A percentile compares a stretch with the other conserved stretches of the same genome.
These are phyloP conservation scores for Pichia norvegensis DNA, from an alignment of 1,139 yeast species.

Conservation along the genomic window DNA sequence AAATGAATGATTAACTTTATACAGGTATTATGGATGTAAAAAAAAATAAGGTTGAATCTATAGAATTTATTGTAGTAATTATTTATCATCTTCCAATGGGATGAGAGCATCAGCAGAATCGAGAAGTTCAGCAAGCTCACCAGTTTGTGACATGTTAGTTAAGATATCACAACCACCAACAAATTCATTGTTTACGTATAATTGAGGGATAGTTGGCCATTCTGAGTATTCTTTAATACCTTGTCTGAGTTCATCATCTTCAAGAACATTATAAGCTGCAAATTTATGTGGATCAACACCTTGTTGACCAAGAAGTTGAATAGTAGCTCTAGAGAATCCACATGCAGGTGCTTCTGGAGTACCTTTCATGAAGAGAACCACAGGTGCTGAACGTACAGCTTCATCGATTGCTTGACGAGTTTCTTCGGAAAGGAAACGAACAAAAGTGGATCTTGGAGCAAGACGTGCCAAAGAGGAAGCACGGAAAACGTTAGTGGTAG, in stretches of 20 bases:
- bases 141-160: conserved; percentile 82
- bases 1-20: no score
- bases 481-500: neutral
- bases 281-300: conserved; percentile 95
- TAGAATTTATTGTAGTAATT: neutral
- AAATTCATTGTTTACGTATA: conserved; percentile 70
- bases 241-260: conserved; percentile 83
- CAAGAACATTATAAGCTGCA: conserved; percentile 95
- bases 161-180: conserved; percentile 97
- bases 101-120: conserved; percentile 75
- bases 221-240: conserved; percentile 93
- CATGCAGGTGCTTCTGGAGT: conserved; percentile 98
- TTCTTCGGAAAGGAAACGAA: conserved; percentile 65
- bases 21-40: neutral
- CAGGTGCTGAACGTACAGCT: conserved; percentile 85
- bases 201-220: conserved; percentile 85
- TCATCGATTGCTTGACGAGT: conserved; percentile 74
- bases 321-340: conserved; percentile 94
- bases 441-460: neutral
- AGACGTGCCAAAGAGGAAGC: neutral
- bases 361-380: conserved; percentile 91
- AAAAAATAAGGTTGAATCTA: neutral
- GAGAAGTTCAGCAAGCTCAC: conserved; percentile 81
- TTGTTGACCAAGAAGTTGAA: conserved; percentile 87
- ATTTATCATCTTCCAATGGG: conserved; percentile 47